phyloP scores from a whole-genome alignment of 2,329 filamentous ascomycete species.

The Stagonosporopsis cucurbitacearum region DNA sequence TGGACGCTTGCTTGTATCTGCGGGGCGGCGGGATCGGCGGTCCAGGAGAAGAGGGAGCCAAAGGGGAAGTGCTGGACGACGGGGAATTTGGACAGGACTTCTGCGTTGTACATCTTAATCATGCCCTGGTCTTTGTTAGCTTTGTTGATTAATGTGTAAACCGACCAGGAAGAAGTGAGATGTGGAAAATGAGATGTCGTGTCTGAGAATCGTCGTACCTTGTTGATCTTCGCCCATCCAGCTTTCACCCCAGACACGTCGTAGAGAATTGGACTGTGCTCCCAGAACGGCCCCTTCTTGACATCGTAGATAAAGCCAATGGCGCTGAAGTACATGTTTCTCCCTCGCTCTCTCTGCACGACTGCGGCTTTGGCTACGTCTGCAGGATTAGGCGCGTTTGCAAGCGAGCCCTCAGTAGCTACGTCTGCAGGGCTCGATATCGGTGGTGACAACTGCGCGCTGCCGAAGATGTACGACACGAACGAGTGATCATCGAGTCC shows the following conservation, averaged over 20 bases:
- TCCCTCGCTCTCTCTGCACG: conserved; percentile 51
- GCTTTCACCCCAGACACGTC: conserved; percentile 89
- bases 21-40: conserved; percentile 52
- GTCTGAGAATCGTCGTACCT: conserved; percentile 36
- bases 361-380: conserved; percentile 61
- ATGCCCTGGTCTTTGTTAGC: conserved; percentile 69
- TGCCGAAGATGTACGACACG: conserved; percentile 91
- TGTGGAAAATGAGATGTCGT: neutral
- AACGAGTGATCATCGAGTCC: conserved; percentile 98
- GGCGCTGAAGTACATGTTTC: conserved; percentile 86
- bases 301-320: conserved; percentile 98
- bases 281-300: conserved; percentile 94
- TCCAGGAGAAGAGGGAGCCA: conserved; percentile 58
- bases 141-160: neutral
- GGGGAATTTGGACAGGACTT: conserved; percentile 95
- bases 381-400: conserved; percentile 69
- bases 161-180: too few relatives aligned
- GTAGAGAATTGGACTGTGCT: conserved; percentile 89
- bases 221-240: conserved; percentile 98
- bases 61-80: conserved; percentile 89
- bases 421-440: conserved; percentile 64
- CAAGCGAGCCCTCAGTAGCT: conserved; percentile 79
- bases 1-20: conserved; percentile 43
- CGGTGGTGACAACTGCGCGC: conserved; percentile 83
- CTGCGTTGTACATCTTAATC: conserved; percentile 99